Base-by-base conservation (phyloP, 345 rosid species). In the Populus davidiana region DNA sequence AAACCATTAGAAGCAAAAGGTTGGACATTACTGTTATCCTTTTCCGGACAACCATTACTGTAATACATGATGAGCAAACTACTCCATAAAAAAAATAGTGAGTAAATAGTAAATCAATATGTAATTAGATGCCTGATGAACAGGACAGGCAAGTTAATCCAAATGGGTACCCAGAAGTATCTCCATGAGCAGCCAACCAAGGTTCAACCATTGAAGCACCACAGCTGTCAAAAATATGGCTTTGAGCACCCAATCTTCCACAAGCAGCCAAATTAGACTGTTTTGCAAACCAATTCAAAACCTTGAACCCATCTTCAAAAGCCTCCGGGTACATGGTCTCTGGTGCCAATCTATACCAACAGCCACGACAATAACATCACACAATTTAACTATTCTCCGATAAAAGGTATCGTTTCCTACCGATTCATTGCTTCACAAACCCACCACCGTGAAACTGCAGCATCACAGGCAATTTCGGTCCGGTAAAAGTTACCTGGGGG, bases 361-460 rank as follows among this genome's bases (percentile, higher is more conserved):
- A 0, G 96, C 96, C 77, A 96, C 85, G n/a, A 96, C 96, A 47
- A 93, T 86, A 74, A 91, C 94, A 43, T 96, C 99, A 75, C 96
- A 93, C 61, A 88, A 82, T 75, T 90, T 93, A 14, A 93, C 89
- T 80, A 92, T 89, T 83, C 96, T 82, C 77, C 91, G 83, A 70
- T 98, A 96, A 52, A 93, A 96, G 49, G 69, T 78, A 89, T 91
- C 99, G 76, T 93, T 96, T 7, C 94, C 94, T 66, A 88, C 94
- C 23, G 99, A 95, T 71, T 93, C 98, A 52, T 89, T 90, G 74
- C 97, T 90, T 71, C 52, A 96, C 96, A 97, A 97, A 93, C 11
- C 98, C 97, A 1, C 99, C 99, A 35, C 98, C 98, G 36, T 96
- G 98, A 36, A 93, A 96, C 88, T 96, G 98, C 86, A 96, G 49